phyloP scores from a whole-genome alignment of 2,329 filamentous ascomycete genomes.

The Claviceps pazoutovae region DNA sequence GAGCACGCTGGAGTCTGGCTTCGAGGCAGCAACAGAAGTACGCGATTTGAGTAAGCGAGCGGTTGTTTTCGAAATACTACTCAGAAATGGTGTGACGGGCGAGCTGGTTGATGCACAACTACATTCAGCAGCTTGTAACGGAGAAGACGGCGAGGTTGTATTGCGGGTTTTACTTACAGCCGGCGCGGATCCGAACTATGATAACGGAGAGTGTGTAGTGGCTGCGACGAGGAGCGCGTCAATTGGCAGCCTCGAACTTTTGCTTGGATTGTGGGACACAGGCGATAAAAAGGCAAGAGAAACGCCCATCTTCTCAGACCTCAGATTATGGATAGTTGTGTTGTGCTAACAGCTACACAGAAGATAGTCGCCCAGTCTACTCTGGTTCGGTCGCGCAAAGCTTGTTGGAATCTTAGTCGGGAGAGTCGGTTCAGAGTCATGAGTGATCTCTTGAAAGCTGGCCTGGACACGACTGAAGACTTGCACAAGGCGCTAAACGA shows the following conservation, averaged over 20 bases:
- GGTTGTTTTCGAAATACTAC: constrained; percentile 34
- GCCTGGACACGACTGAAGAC: constrained; percentile 32
- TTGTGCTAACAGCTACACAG: constrained; percentile 13
- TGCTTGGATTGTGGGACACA: constrained; percentile 32
- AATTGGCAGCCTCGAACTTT: constrained; percentile 33
- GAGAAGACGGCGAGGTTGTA: constrained; percentile 32
- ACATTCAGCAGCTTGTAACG: constrained; percentile 36
- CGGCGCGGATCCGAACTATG: constrained; percentile 42
- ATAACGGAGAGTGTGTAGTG: constrained; percentile 40
- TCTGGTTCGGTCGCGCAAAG: constrained; percentile 36
- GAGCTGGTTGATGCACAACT: constrained; percentile 40
- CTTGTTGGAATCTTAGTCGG: constrained; percentile 35
- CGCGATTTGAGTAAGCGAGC: constrained; percentile 34
- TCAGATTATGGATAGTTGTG: background rate
- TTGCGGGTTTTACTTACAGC: constrained; percentile 35
- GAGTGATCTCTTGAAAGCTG: constrained; percentile 36
- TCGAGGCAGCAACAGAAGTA: constrained; percentile 41
- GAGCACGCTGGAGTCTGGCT: constrained; percentile 33
- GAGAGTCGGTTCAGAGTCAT: constrained; percentile 35
- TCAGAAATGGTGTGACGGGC: constrained; percentile 35
- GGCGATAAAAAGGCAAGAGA: constrained; percentile 26
- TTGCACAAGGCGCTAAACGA: constrained; percentile 36
- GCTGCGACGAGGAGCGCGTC: constrained; percentile 38
- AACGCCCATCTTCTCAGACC: background rate
- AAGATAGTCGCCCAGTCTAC: constrained; percentile 33